These are phyloP conservation scores for Clavispora fructus DNA, from an alignment of 805 yeast genomes.

Conservation along the genomic window DNA sequence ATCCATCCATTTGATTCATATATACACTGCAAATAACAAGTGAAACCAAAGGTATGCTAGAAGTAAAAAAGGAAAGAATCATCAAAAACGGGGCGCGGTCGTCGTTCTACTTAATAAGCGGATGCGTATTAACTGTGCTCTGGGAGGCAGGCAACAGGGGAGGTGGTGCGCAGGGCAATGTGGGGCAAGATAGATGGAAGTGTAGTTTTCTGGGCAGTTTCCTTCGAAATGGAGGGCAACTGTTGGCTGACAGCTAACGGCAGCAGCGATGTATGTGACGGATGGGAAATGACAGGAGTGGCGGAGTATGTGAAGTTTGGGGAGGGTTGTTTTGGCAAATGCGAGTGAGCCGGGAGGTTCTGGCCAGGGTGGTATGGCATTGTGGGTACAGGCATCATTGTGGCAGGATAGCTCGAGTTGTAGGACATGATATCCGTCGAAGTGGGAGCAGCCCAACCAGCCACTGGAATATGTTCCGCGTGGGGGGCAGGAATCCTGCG, in stretches of 20 bases:
- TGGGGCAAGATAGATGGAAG: conserved; percentile 1
- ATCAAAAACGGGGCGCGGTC: not conserved
- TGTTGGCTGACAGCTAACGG: not conserved
- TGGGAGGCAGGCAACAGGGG: not conserved
- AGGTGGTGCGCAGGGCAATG: not conserved
- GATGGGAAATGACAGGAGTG: not conserved
- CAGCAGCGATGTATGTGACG: not conserved
- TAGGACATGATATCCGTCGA: not conserved
- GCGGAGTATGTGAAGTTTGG: not conserved
- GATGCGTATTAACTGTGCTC: no score
- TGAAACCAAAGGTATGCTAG: not conserved
- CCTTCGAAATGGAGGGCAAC: not conserved
- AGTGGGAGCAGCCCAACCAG: not conserved
- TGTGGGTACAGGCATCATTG: not conserved
- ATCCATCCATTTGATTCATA: not conserved
- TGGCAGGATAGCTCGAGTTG: not conserved
- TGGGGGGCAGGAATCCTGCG: not conserved
- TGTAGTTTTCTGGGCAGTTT: not conserved
- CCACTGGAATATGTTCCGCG: not conserved
- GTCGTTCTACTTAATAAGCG: no score
- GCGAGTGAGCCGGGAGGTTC: not conserved
- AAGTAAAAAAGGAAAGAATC: not conserved
- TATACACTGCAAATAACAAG: no score
- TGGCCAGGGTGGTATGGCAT: not conserved
- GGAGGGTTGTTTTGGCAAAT: not conserved